phyloP scores from a whole-genome alignment of 2,329 filamentous ascomycete genomes.

The Trichoderma citrinoviride region DNA sequence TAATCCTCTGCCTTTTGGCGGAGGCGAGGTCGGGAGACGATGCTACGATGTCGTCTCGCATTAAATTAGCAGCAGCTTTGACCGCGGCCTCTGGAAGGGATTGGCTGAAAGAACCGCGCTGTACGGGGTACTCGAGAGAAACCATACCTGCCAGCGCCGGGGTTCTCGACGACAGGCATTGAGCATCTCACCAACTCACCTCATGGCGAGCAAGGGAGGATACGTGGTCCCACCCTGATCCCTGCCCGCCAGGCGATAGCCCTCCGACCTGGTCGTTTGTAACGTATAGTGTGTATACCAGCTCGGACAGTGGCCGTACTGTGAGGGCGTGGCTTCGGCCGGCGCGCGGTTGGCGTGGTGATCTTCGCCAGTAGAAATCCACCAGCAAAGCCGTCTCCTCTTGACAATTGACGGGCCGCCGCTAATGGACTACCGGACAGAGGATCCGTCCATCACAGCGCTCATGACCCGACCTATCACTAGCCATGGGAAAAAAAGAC shows the following conservation, averaged over 20 bases:
- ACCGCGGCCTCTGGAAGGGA: not conserved
- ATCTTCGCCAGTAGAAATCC: constrained; percentile 14
- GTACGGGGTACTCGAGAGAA: not conserved
- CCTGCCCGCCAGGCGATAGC: not conserved
- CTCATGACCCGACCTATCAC: not conserved
- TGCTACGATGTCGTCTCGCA: constrained; percentile 11
- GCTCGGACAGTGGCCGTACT: constrained; percentile 9
- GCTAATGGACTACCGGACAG: not conserved
- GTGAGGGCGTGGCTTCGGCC: constrained; percentile 10
- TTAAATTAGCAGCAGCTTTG: constrained; percentile 2
- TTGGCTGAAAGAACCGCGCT: not conserved
- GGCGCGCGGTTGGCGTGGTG: constrained; percentile 15
- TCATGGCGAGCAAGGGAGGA: constrained; percentile 15
- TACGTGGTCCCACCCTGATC: not conserved
- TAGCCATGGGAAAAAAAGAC: not conserved
- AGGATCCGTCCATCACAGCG: not conserved
- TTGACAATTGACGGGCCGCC: not conserved
- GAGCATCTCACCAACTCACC: constrained; percentile 7
- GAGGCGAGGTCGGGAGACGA: not conserved
- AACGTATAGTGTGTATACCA: not conserved
- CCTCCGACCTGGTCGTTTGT: not conserved
- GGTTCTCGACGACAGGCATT: not conserved
- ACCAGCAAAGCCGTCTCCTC: not conserved
- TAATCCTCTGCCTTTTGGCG: not conserved
- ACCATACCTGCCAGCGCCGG: not conserved